Base-by-base conservation (phyloP, 345 rosid species). In the Cardamine chenopodiifolia region DNA sequence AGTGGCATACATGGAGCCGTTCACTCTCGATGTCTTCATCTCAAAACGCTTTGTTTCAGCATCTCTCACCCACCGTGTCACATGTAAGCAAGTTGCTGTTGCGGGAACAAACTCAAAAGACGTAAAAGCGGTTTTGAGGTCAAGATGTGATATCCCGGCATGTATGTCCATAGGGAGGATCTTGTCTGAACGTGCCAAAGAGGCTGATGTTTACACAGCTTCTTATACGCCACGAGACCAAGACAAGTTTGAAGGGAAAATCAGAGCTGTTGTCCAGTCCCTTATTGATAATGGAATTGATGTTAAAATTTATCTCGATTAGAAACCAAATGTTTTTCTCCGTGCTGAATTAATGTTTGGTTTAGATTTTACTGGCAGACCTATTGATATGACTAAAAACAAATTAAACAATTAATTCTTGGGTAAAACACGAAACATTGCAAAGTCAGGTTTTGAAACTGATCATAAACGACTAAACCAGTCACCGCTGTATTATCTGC, bases 21-120 rank as follows among this genome's bases (percentile, higher is more conserved):
- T 92, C 85, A 90, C 99, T 0, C 92, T 90, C 0, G 96, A 92
- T 12, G 89, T 90, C 34, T 88, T 90, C 83, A 86, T 95, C 83
- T 92, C 97, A 3, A 95, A 92, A 81, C 91, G 97, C 4, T 95
- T 90, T 31, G 97, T 95, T 20, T 86, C 94, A 0, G 98, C 99
- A 40, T 92, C 99, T 1, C 74, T 95, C 64, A 92, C 99, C 0
- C 99, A 95, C 59, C 86, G 98, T 78, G 94, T 88, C 29, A 92
- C 98, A 2, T 79, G 91, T 53, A 95, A 82, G 84, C 99, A 92
- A 82, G 98, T 95, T 1, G 98, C 97, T 11, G 97, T 92, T 2
- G 96, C 99, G 0, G 99, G 96, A 63, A 92, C 99, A 42, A 90
- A 95, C 85, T 95, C 99, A 0, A 95, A 90, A 83, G 97, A 92